Percentiles rank a stretch among this genome's conserved stretches.
These are phyloP conservation scores for Bombardia bombarda DNA, from an alignment of 495 filamentous ascomycete genomes.

Conservation along the genomic window DNA sequence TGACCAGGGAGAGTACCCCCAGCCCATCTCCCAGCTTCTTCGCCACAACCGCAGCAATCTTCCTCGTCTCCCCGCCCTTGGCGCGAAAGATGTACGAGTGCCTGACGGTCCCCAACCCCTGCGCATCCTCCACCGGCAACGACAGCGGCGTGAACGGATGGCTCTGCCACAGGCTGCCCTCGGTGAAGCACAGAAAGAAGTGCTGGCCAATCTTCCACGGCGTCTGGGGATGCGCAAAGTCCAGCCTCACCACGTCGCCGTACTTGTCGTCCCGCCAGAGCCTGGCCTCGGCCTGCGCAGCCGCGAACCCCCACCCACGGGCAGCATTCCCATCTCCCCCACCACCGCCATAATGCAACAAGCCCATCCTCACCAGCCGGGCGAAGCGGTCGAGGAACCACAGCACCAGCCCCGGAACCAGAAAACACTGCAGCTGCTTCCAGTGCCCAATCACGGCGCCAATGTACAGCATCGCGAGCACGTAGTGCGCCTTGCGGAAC, in stretches of 20 bases:
- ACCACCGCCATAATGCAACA: slow-evolving; percentile 44
- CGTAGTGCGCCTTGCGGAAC: slow-evolving; percentile 57
- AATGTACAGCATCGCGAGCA: slow-evolving; percentile 56
- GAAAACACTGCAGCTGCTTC: slow-evolving; percentile 51
- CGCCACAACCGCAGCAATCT: slow-evolving; percentile 36
- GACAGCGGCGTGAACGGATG: slow-evolving; percentile 59
- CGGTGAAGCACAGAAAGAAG: slow-evolving; percentile 55
- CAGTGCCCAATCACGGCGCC: slow-evolving; percentile 64
- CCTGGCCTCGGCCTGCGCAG: slow-evolving; percentile 40
- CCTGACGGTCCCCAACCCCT: slow-evolving; percentile 23
- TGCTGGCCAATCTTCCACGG: slow-evolving; percentile 47
- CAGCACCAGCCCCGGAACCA: slow-evolving; percentile 52
- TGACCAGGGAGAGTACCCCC: too few species aligned
- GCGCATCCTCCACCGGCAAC: slow-evolving; percentile 28
- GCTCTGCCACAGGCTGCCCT: slow-evolving; percentile 54
- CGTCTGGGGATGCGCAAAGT: slow-evolving; percentile 47
- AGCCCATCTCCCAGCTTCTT: slow-evolving; percentile 14
- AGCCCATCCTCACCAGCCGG: slow-evolving; percentile 39
- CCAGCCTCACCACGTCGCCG: slow-evolving; percentile 48
- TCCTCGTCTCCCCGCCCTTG: slow-evolving; percentile 52
- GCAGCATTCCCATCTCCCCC: not conserved
- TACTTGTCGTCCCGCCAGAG: slow-evolving; percentile 41
- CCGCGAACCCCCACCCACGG: slow-evolving; percentile 32
- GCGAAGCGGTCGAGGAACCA: slow-evolving; percentile 48
- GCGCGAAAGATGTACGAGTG: slow-evolving; percentile 58